phyloP scores from a whole-genome alignment of 441 rosid species.

The Corymbia citriodora region DNA sequence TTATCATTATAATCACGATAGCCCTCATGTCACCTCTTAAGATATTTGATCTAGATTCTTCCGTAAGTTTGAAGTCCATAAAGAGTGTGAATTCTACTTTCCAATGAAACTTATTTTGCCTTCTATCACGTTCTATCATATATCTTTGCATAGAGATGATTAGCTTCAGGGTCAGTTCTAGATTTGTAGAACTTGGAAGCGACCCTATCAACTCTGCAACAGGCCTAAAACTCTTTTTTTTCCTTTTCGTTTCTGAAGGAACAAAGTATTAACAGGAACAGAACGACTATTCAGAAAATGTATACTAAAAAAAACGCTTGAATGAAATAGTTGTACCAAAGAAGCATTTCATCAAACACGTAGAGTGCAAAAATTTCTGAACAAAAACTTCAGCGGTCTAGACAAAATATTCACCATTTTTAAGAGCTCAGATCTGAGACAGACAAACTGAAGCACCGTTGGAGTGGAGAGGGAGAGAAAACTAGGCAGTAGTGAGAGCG shows the following conservation, averaged over 20 bases:
- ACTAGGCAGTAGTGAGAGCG: background rate
- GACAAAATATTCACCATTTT: background rate
- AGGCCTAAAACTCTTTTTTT: background rate
- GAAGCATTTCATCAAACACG: background rate
- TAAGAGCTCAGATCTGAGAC: background rate
- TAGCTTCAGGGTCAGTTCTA: background rate
- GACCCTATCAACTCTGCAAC: background rate
- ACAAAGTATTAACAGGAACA: background rate
- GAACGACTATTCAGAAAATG: background rate
- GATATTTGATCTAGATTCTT: background rate
- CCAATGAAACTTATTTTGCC: background rate
- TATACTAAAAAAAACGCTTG: background rate
- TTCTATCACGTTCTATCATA: background rate
- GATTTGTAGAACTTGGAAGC: background rate
- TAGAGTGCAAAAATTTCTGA: background rate
- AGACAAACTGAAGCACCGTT: background rate
- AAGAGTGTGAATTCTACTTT: background rate
- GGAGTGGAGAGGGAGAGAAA: background rate
- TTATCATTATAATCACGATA: background rate
- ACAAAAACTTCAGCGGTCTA: background rate
- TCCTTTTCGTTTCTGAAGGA: background rate
- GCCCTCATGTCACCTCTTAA: background rate
- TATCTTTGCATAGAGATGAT: background rate
- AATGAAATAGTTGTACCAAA: background rate
- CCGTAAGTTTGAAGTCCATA: fast-evolving